Evolutionary conservation across 2,329 filamentous ascomycete species (phyloP).

Genomic region (Setomelanomma holmii): DNA sequence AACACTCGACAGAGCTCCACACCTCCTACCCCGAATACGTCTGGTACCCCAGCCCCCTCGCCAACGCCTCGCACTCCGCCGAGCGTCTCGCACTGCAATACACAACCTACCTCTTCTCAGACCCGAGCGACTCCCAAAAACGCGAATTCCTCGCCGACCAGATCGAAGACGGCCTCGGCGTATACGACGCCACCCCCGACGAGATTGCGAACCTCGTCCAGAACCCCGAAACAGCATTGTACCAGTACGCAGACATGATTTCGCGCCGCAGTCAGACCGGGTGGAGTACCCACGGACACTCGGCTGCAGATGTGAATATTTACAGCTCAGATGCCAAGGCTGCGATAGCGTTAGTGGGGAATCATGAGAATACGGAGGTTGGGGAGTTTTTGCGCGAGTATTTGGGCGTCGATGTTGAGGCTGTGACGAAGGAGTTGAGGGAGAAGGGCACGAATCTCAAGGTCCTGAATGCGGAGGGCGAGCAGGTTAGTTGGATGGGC

Average conservation of each 20-base stretch:
- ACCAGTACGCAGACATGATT: conserved; percentile 81
- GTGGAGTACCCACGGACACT: conserved; percentile 92
- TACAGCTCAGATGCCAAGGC: conserved; percentile 77
- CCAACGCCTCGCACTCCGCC: conserved; percentile 77
- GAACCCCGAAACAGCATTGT: conserved; percentile 63
- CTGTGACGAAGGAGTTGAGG: conserved; percentile 77
- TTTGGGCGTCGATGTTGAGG: conserved; percentile 78
- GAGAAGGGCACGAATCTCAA: conserved; percentile 57
- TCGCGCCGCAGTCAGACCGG: conserved; percentile 87
- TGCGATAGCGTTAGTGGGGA: conserved; percentile 73
- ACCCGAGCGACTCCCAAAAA: conserved; percentile 39
- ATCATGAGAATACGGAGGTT: conserved; percentile 94
- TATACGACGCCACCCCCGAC: conserved; percentile 72
- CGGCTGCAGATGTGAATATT: conserved; percentile 92
- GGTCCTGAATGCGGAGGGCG: conserved; percentile 33
- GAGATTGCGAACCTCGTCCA: conserved; percentile 74
- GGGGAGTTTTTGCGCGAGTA: conserved; percentile 82
- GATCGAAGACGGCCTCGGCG: conserved; percentile 74
- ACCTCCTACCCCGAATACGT: conserved; percentile 69
- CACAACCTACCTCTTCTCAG: conserved; percentile 61
- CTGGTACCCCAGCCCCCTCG: conserved; percentile 85
- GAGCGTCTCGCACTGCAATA: conserved; percentile 74
- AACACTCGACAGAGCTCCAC: conserved; percentile 59
- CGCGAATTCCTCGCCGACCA: conserved; percentile 71
- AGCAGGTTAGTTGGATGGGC: conserved; percentile 53